These are phyloP conservation scores for Haplosporangium sp. DNA, from an alignment of 371 early-diverging fungal species.

Conservation along the genomic window DNA sequence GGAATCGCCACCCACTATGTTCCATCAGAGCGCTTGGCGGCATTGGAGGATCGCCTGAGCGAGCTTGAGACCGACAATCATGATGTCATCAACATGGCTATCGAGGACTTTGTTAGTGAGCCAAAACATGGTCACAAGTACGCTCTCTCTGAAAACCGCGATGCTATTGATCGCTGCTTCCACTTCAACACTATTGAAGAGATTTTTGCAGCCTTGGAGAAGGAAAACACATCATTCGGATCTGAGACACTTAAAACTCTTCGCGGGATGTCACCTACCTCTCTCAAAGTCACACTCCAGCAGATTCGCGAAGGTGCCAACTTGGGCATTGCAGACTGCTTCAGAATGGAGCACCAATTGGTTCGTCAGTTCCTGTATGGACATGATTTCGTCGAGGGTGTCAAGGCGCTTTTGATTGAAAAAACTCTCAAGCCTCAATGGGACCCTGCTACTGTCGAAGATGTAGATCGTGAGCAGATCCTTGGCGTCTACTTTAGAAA, in stretches of 20 bases:
- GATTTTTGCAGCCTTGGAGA: conserved; percentile 83
- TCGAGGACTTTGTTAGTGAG: conserved; percentile 92
- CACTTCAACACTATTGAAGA: conserved; percentile 80
- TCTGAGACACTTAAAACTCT: conserved; percentile 75
- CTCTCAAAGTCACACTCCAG: conserved; percentile 89
- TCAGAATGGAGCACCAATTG: conserved; percentile 89
- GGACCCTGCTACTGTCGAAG: conserved; percentile 73
- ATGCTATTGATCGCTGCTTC: conserved; percentile 92
- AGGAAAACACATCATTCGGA: conserved; percentile 76
- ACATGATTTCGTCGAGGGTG: conserved; percentile 93
- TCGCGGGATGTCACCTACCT: conserved; percentile 84
- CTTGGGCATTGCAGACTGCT: conserved; percentile 81
- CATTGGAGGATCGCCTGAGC: conserved; percentile 84
- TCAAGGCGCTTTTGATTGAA: conserved; percentile 79
- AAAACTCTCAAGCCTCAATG: conserved; percentile 79
- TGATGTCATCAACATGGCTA: conserved; percentile 86
- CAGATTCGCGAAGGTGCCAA: conserved; percentile 82
- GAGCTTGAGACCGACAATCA: conserved; percentile 87
- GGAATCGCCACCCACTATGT: conserved; percentile 98
- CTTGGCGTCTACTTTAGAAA: conserved; percentile 68
- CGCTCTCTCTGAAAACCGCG: conserved; percentile 75
- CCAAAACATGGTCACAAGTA: conserved; percentile 58
- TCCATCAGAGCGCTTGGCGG: conserved; percentile 84
- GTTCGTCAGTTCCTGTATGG: conserved; percentile 81
- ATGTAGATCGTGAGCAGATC: conserved; percentile 71